Percentiles rank a stretch among this genome's conserved stretches.
Conservation (phyloP, 179 eudicot genomes). For the Patellifolia procumbens region DNA sequence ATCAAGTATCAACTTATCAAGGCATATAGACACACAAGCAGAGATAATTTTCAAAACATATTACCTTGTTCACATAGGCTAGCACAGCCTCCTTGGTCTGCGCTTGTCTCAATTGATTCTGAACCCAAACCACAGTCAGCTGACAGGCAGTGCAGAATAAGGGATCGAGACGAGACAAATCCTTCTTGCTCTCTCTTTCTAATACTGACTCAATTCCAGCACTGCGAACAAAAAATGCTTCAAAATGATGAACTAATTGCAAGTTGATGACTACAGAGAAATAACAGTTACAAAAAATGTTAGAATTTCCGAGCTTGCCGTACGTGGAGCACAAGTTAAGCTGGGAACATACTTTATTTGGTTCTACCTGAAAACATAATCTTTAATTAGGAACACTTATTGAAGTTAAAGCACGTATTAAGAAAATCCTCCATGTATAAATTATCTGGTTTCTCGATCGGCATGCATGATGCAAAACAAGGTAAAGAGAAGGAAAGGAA, state of each 20-base stretch:
- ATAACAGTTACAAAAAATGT: background rate
- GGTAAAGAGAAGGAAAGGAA: constrained; percentile 5
- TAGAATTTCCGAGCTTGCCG: constrained; percentile 40
- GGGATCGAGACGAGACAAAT: constrained; percentile 28
- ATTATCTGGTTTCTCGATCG: background rate
- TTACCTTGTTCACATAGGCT: constrained; percentile 62
- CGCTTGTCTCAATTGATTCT: constrained; percentile 53
- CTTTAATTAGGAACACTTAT: background rate
- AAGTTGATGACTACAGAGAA: background rate
- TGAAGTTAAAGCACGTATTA: background rate
- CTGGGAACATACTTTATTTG: constrained; percentile 62
- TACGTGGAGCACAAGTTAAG: constrained; percentile 51
- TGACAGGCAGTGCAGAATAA: constrained; percentile 64
- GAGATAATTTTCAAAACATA: background rate
- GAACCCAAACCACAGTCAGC: constrained; percentile 78
- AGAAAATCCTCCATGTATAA: background rate
- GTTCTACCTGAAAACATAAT: constrained; percentile 53
- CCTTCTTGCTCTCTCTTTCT: constrained; percentile 44
- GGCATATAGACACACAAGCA: background rate
- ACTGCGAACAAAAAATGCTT: constrained; percentile 37
- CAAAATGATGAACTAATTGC: background rate
- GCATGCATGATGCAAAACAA: background rate
- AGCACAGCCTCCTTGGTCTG: constrained; percentile 61
- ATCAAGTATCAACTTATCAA: constrained; percentile 4
- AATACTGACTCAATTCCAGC: constrained; percentile 59